Evolutionary conservation across 2,329 filamentous ascomycete species (phyloP).

Genomic region (Ophiostoma pallidulum): DNA sequence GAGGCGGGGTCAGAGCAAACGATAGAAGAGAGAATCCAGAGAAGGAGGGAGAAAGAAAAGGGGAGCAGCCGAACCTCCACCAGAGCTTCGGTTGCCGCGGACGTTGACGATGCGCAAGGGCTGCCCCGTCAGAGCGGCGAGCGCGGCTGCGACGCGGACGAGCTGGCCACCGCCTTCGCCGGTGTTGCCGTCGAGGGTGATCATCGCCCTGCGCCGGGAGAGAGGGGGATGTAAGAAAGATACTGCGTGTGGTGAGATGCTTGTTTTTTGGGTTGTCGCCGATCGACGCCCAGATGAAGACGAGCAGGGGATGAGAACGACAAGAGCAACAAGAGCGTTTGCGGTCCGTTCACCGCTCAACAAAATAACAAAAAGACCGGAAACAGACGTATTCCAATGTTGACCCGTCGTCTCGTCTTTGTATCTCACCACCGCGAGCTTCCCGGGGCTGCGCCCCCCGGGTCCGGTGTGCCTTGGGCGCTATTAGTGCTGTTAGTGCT

Average conservation of each 20-base stretch:
- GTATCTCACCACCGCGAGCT: no score
- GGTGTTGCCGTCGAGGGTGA: conserved; percentile 45
- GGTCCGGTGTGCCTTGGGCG: no score
- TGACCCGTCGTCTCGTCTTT: no score
- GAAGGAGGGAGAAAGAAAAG: not conserved
- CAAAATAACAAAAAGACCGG: no score
- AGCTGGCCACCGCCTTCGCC: conserved; percentile 56
- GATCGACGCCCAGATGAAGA: not conserved
- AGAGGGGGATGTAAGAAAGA: not conserved
- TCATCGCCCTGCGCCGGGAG: no score
- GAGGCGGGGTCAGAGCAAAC: not conserved
- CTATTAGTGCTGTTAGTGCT: no score
- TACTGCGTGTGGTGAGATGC: no score
- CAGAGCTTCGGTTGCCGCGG: conserved; percentile 41
- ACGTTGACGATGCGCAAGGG: conserved; percentile 46
- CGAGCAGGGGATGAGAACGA: not conserved
- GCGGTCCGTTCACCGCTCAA: no score
- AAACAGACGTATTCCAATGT: no score
- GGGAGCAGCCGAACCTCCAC: conserved; percentile 23
- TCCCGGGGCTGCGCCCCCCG: no score
- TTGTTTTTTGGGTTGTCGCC: no score
- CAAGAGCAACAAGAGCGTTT: no score
- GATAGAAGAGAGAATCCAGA: not conserved
- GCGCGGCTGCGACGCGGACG: conserved; percentile 44
- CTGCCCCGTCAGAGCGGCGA: conserved; percentile 46